Conservation (phyloP, 176 grass and related monocot genomes). For the Secale cereale region DNA sequence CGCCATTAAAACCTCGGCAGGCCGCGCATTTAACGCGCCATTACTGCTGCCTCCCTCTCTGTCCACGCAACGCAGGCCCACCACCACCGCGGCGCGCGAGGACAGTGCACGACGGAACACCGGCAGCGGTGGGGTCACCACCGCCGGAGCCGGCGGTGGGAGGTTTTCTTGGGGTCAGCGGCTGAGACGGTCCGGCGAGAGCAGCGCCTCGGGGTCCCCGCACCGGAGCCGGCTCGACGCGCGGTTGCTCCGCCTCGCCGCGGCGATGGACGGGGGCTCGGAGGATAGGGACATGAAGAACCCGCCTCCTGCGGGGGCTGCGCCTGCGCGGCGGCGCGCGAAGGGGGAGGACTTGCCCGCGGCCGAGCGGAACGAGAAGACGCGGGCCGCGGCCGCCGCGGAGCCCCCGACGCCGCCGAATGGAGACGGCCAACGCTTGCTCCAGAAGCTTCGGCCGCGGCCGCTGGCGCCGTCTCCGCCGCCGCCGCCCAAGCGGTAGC, state of each 20-base stretch:
- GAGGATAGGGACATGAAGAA: conserved; percentile 59
- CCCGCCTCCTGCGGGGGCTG: conserved; percentile 15
- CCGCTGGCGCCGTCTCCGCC: not conserved
- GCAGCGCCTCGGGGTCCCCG: conserved; percentile 90
- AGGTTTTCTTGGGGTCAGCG: conserved; percentile 17
- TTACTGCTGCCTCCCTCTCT: conserved; percentile 34
- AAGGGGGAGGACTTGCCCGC: conserved; percentile 60
- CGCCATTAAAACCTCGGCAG: conserved; percentile 48
- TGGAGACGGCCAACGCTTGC: conserved; percentile 91
- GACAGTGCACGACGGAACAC: not conserved
- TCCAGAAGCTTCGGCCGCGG: conserved; percentile 66
- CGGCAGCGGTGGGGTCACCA: not conserved
- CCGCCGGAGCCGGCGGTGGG: not conserved
- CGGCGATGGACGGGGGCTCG: conserved; percentile 39
- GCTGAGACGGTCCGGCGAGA: conserved; percentile 82
- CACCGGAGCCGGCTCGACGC: conserved; percentile 74
- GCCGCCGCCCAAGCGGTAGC: conserved; percentile 35
- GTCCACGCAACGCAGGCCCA: conserved; percentile 34
- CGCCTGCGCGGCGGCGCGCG: conserved; percentile 39
- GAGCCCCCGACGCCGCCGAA: conserved; percentile 44
- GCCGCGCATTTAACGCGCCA: conserved; percentile 49
- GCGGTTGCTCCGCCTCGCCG: conserved; percentile 31
- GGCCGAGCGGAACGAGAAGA: conserved; percentile 82
- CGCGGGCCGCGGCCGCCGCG: conserved; percentile 45
- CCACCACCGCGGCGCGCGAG: conserved; percentile 17